Evolutionary conservation across 257 asterid species (phyloP).

Genomic region (Solanum chilense): DNA sequence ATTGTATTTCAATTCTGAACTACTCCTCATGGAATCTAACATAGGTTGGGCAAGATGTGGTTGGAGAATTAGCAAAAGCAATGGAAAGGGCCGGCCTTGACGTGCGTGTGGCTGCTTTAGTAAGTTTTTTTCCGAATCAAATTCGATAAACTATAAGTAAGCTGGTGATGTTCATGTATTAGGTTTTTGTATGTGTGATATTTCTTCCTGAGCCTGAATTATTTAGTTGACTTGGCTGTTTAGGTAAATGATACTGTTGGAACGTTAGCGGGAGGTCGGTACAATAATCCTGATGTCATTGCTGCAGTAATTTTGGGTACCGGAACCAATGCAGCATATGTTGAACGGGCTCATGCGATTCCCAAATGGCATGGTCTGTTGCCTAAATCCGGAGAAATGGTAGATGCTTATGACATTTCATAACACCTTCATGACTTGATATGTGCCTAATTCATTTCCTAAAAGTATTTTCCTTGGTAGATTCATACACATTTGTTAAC

Average conservation of each 20-base stretch:
- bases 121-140: constrained; percentile 11
- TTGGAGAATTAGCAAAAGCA: constrained; percentile 67
- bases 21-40: not conserved
- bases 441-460: not conserved
- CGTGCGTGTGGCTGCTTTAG: constrained; percentile 84
- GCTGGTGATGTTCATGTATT: not conserved
- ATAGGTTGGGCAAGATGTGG: constrained; percentile 85
- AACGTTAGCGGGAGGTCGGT: constrained; percentile 80
- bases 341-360: constrained; percentile 68
- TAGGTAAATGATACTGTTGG: constrained; percentile 95
- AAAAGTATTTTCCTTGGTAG: not conserved
- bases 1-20: not conserved
- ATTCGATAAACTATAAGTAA: not conserved
- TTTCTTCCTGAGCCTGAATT: not conserved
- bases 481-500: not conserved
- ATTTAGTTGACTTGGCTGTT: not conserved
- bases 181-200: not conserved
- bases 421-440: not conserved
- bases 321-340: constrained; percentile 95
- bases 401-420: constrained; percentile 12
- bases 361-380: constrained; percentile 75
- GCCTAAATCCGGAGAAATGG: constrained; percentile 83
- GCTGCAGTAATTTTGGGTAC: constrained; percentile 94
- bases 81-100: constrained; percentile 70
- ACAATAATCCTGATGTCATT: constrained; percentile 50